A percentile compares a stretch with the other conserved stretches of the same genome.
Conservation (phyloP, 352 stramenopile genomes). For the Aphanomyces invadans region DNA sequence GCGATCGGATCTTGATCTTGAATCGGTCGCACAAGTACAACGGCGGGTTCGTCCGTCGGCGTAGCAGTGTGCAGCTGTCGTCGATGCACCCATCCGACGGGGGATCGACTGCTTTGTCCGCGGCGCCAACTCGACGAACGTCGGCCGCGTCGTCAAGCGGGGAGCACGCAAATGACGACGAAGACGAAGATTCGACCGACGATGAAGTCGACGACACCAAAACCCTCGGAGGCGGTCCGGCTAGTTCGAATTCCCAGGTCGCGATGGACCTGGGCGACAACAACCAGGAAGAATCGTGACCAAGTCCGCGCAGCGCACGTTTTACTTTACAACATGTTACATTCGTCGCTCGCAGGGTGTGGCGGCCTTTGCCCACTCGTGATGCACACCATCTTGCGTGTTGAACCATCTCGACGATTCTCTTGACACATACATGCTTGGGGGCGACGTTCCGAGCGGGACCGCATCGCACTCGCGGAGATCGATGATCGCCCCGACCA, state of each 20-base stretch:
- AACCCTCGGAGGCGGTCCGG: background rate
- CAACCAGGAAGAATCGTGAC: constrained; percentile 21
- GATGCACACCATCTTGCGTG: too few relatives aligned
- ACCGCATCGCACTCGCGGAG: background rate
- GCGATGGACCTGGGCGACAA: constrained; percentile 1
- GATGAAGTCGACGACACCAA: constrained; percentile 27
- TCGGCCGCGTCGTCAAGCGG: background rate
- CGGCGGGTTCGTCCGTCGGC: constrained; percentile 27
- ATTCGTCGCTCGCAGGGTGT: too few relatives aligned
- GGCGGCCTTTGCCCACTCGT: too few relatives aligned
- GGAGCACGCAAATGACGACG: constrained; percentile 17
- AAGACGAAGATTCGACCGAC: constrained; percentile 33
- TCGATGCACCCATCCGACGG: constrained; percentile 2
- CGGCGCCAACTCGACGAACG: background rate
- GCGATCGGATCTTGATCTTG: constrained; percentile 46
- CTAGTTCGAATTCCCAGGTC: background rate
- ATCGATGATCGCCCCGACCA: background rate
- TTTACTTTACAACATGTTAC: too few relatives aligned
- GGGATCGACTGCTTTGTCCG: constrained; percentile 6
- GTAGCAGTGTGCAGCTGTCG: constrained; percentile 27
- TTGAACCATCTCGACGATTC: too few relatives aligned
- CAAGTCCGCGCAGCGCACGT: too few relatives aligned
- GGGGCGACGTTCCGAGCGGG: too few relatives aligned
- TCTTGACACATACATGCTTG: too few relatives aligned
- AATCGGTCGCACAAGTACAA: constrained; percentile 35